phyloP scores from a whole-genome alignment of 345 rosid genomes.

The Heritiera fomes region DNA sequence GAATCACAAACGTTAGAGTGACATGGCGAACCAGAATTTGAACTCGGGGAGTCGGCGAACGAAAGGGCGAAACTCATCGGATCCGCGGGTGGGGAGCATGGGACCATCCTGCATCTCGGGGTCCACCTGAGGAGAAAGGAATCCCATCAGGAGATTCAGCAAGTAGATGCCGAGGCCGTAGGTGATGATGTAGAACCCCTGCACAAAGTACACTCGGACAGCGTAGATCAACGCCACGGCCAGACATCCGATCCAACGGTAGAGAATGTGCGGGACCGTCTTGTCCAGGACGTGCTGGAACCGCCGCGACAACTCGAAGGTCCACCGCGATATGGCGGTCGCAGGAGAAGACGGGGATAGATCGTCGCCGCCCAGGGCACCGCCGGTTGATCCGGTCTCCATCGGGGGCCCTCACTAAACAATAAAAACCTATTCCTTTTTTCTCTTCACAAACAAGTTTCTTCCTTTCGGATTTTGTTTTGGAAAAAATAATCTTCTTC shows the following conservation, averaged over 20 bases:
- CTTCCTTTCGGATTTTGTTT: not conserved
- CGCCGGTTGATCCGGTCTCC: not conserved
- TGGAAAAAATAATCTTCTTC: not conserved
- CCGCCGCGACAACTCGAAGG: slow-evolving; percentile 48
- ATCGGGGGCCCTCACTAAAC: not conserved
- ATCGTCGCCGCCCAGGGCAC: slow-evolving; percentile 11
- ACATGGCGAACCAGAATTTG: not conserved
- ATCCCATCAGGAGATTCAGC: slow-evolving; percentile 81
- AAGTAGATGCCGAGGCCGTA: slow-evolving; percentile 88
- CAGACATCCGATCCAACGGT: slow-evolving; percentile 72
- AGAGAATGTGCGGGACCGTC: slow-evolving; percentile 56
- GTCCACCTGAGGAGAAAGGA: slow-evolving; percentile 92
- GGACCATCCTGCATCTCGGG: slow-evolving; percentile 42
- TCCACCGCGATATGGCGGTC: slow-evolving; percentile 44
- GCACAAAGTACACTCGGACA: slow-evolving; percentile 70
- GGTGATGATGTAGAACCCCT: slow-evolving; percentile 90
- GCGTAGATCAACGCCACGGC: slow-evolving; percentile 48
- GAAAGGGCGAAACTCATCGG: slow-evolving; percentile 56
- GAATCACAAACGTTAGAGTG: not conserved
- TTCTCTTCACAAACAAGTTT: not conserved
- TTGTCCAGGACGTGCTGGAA: slow-evolving; percentile 74
- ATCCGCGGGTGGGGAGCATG: not conserved
- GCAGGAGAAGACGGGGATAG: slow-evolving; percentile 30
- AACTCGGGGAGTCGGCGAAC: slow-evolving; percentile 5
- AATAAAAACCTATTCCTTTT: not conserved